Evolutionary conservation across 2,329 filamentous ascomycete species (phyloP), one percentile per base, ranked within the genome.

Genomic region (Pseudopyrenochaeta lycopersici): DNA sequence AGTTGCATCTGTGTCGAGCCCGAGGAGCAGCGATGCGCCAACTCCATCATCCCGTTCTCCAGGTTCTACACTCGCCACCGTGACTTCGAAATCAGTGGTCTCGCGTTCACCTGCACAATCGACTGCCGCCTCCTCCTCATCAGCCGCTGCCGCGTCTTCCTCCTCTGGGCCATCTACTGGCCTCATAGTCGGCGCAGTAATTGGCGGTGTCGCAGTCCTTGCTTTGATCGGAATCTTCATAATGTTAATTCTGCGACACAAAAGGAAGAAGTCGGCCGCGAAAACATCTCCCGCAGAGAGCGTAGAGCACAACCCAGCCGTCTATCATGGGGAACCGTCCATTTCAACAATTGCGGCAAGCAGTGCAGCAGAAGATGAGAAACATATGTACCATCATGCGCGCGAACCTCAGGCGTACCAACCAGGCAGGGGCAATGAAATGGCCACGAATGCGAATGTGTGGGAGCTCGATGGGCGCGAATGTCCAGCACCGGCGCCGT

Each of bases 391-490:
- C 39, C 47, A 48, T 12, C 47, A 48, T 12, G 2, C 7, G 2
- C 18, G 36, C 20, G 36, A 39, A 39, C 6, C 41, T 4, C 36
- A 10, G 23, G 11, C 14, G 23, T 14, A 7, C 10, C 27, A 11
- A 5, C 15, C 11, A 17, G 46, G 43, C 4, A 20, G 27, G 20
- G 39, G 27, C 2, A 52, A 48, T 14, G 58, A 61, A 18, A 54
- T 58, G 55, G 31, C 46, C 10, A 61, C 55, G 1, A 53, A 7
- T 17, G 52, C 52, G 9, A 62, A 62, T 23, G 46, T 59, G 2
- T 59, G 52, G 56, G 58, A 62, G 21, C 32, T 62, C 4, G 58
- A 55, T 4, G 53, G 52, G 2, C 47, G 42, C 15, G 58, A 54
- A 39, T 12, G 36, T 5, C 36, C 36, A 10, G 42, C 36, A 15